phyloP scores from a whole-genome alignment of 495 filamentous ascomycete genomes.

The Penicillium psychrofluorescens region DNA sequence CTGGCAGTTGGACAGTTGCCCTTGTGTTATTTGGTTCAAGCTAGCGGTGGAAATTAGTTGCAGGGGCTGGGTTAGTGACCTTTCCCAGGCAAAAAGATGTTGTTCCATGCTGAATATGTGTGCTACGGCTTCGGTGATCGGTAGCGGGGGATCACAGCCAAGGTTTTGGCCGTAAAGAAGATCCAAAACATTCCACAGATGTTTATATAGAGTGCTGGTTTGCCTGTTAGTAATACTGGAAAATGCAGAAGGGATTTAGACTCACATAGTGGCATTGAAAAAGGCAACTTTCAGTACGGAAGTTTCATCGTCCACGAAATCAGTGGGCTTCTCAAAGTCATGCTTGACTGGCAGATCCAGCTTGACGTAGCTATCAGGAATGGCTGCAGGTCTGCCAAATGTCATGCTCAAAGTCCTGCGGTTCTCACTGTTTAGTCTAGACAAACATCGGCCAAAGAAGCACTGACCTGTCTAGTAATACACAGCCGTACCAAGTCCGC shows the following conservation, averaged over 20 bases:
- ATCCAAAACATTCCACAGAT: constrained; percentile 27
- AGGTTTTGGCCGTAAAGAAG: constrained; percentile 34
- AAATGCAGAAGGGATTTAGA: background rate
- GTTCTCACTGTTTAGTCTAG: too few species aligned
- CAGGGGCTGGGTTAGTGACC: constrained; percentile 4
- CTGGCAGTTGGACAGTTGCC: background rate
- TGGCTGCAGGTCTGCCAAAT: constrained; percentile 33
- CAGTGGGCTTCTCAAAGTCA: constrained; percentile 11
- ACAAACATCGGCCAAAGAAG: background rate
- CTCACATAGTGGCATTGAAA: constrained; percentile 32
- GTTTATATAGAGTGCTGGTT: constrained; percentile 13
- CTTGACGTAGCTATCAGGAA: constrained; percentile 30
- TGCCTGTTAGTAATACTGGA: too few species aligned
- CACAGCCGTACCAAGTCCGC: constrained; percentile 39
- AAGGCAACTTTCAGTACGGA: constrained; percentile 15
- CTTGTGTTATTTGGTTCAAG: background rate
- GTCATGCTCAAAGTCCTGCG: constrained; percentile 40
- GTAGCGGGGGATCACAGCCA: constrained; percentile 14
- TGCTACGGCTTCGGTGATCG: constrained; percentile 6
- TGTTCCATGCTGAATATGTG: constrained; percentile 13
- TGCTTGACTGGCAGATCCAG: constrained; percentile 28
- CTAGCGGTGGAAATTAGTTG: constrained; percentile 2
- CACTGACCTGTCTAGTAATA: constrained; percentile 34
- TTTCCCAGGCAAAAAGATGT: constrained; percentile 11
- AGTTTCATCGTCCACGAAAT: constrained; percentile 9